Evolutionary conservation across 306 rosid species (phyloP).

Genomic region (Cucumis hystrix): DNA sequence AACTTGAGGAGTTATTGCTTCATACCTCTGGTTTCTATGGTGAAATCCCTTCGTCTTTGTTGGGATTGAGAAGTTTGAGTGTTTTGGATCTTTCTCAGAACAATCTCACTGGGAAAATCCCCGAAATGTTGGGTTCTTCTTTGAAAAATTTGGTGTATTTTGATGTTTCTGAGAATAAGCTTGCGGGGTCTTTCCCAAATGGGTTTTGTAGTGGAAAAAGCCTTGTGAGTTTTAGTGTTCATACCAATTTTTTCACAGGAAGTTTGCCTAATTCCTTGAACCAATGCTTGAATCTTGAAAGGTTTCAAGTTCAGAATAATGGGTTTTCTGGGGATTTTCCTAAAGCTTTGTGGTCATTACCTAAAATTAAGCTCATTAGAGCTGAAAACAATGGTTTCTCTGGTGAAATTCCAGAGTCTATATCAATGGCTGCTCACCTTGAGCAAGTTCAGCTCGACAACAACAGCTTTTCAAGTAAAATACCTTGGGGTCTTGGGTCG

Average conservation of each 20-base stretch:
- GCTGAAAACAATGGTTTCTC: conserved; percentile 81
- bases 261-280: conserved; percentile 39
- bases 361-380: conserved; percentile 71
- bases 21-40: conserved; percentile 86
- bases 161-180: conserved; percentile 78
- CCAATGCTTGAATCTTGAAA: conserved; percentile 69
- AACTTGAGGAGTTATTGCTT: conserved; percentile 46
- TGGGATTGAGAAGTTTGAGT: conserved; percentile 39
- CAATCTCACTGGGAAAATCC: conserved; percentile 61
- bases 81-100: conserved; percentile 76
- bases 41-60: conserved; percentile 52
- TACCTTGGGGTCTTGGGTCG: conserved; percentile 69
- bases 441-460: conserved; percentile 97
- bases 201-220: conserved; percentile 50
- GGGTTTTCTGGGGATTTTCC: conserved; percentile 72
- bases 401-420: conserved; percentile 70
- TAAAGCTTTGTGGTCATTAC: conserved; percentile 53
- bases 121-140: conserved; percentile 41
- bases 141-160: conserved; percentile 65
- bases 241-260: conserved; percentile 61
- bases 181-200: conserved; percentile 61
- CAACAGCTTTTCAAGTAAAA: conserved; percentile 47
- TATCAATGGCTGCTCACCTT: conserved; percentile 60
- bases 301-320: conserved; percentile 88
- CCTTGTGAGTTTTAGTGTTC: conserved; percentile 50